Base-by-base conservation (phyloP, 2,329 filamentous ascomycete genomes). In the Helicocarpus griseus region DNA sequence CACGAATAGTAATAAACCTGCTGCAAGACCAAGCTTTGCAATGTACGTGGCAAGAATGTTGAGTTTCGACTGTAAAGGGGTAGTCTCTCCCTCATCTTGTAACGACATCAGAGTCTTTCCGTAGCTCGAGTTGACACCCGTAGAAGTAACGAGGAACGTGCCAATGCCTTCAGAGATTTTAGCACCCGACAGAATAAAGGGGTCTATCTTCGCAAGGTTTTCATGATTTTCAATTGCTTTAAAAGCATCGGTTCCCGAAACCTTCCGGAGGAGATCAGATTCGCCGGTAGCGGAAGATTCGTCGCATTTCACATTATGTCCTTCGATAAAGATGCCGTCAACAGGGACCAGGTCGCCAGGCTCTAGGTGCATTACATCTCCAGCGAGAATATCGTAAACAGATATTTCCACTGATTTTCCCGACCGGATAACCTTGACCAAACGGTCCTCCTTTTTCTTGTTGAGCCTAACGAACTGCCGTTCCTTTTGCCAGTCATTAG, bases 81-180 rank as follows among this genome's bases (percentile, higher is more conserved):
- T 91, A 22, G 86, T 85, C 62, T 90, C 83, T 52, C 83, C 81
- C 55, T 88, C 84, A 58, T 87, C 85, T 55, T 85, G 81, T 9
- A 91, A 71, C 35, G 86, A 86, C 78, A 90, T 85, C 71, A 90
- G 78, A 2, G 83, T 89, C 61, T 87, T 86, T 51, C 87, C 87
- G 60, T 87, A 83, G 29, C 80, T 85, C 0, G 86, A 87, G 65
- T 90, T 78, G 33, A 85, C 76, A 56, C 87, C 87, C 17, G 84
- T 82, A 4, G 86, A 80, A 1, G 85, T 88, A 50, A 89, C 86
- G 50, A 91, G 65, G 66, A 88, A 90, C 3, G 79, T 82, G 8
- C 87, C 87, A 6, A 88, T 77, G 50, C 87, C 87, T 60, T 89
- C 85, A 0, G 82, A 81, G 9, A 91, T 82, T 58, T 88, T 89